These are phyloP conservation scores for Solanum sitiens DNA, from an alignment of 257 asterid species.

Conservation along the genomic window DNA sequence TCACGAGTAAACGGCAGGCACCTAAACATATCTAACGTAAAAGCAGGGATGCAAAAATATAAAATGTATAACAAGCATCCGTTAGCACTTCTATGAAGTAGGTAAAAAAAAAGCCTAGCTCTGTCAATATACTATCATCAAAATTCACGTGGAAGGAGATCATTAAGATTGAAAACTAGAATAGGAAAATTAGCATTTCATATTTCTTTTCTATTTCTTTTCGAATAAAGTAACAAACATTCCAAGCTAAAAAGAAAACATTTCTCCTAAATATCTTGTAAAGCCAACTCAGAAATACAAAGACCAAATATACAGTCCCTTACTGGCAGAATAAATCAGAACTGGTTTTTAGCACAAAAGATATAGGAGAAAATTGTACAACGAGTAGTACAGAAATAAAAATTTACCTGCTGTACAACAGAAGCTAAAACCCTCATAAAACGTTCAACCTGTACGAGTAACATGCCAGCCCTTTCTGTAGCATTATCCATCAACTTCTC, in stretches of 20 bases:
- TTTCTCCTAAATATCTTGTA: neutral
- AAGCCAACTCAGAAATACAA: neutral
- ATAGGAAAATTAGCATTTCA: neutral
- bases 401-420: conserved; percentile 78
- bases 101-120: neutral
- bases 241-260: neutral
- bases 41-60: neutral
- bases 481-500: conserved; percentile 74
- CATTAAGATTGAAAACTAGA: neutral
- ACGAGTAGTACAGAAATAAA: neutral
- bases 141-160: neutral
- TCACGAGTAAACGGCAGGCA: neutral
- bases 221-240: neutral
- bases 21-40: neutral
- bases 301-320: neutral
- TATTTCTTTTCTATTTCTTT: neutral
- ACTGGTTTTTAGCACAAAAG: neutral
- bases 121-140: neutral
- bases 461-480: conserved; percentile 84
- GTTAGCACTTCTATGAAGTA: neutral
- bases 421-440: conserved; percentile 69
- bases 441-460: conserved; percentile 75
- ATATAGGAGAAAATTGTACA: neutral
- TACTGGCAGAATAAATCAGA: neutral
- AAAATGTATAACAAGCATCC: neutral